Conservation (phyloP, 306 rosid species). For the Cucurbita moschata region DNA sequence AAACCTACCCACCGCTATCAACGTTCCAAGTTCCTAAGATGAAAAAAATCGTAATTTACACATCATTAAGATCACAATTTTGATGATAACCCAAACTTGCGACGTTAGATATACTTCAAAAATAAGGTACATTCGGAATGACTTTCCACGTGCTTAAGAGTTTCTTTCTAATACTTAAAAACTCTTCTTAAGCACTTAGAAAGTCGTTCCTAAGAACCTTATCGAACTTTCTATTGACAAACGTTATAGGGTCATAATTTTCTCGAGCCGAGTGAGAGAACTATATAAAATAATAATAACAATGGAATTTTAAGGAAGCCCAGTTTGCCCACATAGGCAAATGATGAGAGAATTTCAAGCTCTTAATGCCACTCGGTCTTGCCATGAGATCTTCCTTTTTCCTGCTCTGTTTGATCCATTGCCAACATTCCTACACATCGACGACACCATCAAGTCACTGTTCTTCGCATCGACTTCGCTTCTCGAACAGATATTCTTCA, state of each 20-base stretch:
- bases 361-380: slow-evolving; percentile 84
- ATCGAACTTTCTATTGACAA: background rate
- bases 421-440: slow-evolving; percentile 58
- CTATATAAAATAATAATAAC: background rate
- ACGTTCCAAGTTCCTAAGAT: background rate
- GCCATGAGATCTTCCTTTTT: slow-evolving; percentile 98
- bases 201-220: background rate
- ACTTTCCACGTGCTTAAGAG: background rate
- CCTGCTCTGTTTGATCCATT: slow-evolving; percentile 58
- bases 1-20: background rate
- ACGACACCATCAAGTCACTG: slow-evolving; percentile 42
- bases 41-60: background rate
- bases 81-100: background rate
- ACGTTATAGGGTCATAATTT: background rate
- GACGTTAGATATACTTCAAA: background rate
- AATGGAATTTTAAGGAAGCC: background rate
- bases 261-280: background rate
- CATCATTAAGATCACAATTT: background rate
- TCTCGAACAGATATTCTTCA: slow-evolving; percentile 44
- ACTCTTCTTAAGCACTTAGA: background rate
- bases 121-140: too few relatives aligned
- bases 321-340: background rate
- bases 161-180: too few relatives aligned
- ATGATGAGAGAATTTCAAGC: slow-evolving; percentile 28
- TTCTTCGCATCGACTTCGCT: slow-evolving; percentile 41